A percentile compares a stretch with the other conserved stretches of the same genome.
Evolutionary conservation across 139 green algal species (phyloP).

Genomic region (Asterochloris erici): DNA sequence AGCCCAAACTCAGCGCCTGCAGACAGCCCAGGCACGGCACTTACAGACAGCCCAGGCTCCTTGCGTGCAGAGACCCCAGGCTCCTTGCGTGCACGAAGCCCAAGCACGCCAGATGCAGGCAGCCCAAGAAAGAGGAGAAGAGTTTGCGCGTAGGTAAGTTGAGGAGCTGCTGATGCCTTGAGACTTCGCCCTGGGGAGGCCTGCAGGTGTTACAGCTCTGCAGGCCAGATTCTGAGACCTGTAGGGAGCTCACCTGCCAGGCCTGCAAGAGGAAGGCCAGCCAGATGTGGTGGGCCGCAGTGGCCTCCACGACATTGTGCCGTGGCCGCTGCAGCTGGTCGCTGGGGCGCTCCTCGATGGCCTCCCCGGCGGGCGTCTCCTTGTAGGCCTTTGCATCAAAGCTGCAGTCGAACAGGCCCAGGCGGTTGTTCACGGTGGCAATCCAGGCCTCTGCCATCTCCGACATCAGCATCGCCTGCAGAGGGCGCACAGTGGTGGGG

Average conservation of each 20-base stretch:
- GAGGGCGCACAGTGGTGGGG: background rate
- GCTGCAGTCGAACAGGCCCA: constrained; percentile 58
- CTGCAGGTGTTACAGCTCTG: background rate
- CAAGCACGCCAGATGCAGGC: background rate
- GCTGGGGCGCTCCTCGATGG: background rate
- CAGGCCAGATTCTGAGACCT: background rate
- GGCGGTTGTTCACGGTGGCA: constrained; percentile 33
- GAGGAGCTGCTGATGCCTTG: background rate
- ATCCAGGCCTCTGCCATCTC: constrained; percentile 53
- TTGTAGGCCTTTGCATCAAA: constrained; percentile 16
- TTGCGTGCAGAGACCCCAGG: background rate
- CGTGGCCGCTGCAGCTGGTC: background rate
- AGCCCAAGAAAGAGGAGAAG: background rate
- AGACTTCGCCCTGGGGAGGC: background rate
- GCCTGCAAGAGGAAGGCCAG: constrained; percentile 34
- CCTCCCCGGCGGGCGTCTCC: background rate
- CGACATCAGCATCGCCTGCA: constrained; percentile 49
- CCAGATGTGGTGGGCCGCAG: constrained; percentile 42
- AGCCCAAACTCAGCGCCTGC: background rate
- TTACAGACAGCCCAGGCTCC: background rate
- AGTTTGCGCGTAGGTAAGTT: background rate
- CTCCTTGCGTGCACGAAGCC: no score
- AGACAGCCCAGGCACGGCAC: background rate
- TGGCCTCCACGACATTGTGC: constrained; percentile 3
- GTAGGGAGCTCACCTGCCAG: constrained; percentile 6